Evolutionary conservation across 2,329 filamentous ascomycete genomes (phyloP), one percentile per base, ranked within the genome.

Genomic region (Alternaria brassicae): DNA sequence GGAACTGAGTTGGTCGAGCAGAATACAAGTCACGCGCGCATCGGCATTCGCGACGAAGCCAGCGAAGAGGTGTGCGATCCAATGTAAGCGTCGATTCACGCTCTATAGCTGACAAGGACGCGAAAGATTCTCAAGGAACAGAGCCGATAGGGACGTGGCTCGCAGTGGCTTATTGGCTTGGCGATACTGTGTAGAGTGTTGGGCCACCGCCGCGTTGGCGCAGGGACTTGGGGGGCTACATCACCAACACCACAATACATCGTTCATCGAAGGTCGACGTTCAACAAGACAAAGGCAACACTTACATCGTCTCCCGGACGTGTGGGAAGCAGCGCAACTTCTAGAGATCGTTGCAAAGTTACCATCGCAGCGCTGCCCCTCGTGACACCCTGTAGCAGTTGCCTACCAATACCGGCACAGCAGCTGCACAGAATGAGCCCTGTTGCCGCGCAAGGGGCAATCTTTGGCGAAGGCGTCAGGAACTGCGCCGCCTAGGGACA

Each of bases 121-220:
- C 34, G 57, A 58, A 30, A 52, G 44, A 30, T 17, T 17, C 45
- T 30, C 19, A n/a, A 53, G 49, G 42, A 52, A 55, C 34, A 34
- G 62, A 50, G 48, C 47, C 52, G 53, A 62, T 63, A 63, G 62
- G 62, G 60, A 45, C 49, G 34, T 44, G 42, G 50, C 52, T 52
- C 40, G 47, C 45, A 36, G 60, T 65, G 62, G 62, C 54, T 62
- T 66, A 66, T 62, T 62, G 64, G 60, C 65, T 67, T 67, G 65
- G 65, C 62, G 60, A 53, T 50, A 45, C 34, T 49, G 41, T 27
- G 17, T 25, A 53, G 36, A 52, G 56, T 27, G 52, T 52, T 55
- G 42, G 47, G 49, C 52, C 27, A 36, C 30, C 28, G 17, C 30
- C 21, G 32, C 40, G 39, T 45, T 36, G 28, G 40, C 27, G 53